Base-by-base conservation (phyloP, 2,329 filamentous ascomycete species). In the Davidsoniella australis region DNA sequence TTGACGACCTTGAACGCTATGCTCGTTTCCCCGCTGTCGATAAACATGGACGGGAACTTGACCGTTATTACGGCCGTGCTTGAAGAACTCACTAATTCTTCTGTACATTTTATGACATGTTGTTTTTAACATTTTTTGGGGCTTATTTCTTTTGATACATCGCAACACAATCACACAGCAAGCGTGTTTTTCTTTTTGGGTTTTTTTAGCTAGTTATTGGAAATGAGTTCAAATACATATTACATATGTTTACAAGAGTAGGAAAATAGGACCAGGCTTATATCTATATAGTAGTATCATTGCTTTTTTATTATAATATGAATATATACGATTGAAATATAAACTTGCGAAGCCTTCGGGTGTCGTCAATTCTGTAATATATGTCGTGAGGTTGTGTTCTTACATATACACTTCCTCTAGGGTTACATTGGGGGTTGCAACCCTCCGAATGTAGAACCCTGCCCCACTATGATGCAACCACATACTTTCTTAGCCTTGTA, bases 1-100 rank as follows among this genome's bases (percentile, higher is more conserved):
- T 91, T 1, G 85, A 91, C 59, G 82, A 87, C 50, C 70, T 91
- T 5, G 85, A 91, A 68, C 74, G 82, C 50, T 75, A 75, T 54
- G 84, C 85, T 39, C 73, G 85, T 41, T 91, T 71, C 64, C 85
- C 85, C 0, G 65, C 72, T 5, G 77, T 81, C 5, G 74, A 80
- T 59, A 66, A 65, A 40, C 65, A 70, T 49, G 74, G 75, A 23
- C 64, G 65, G 14, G 71, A 70, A 56, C 68, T 69, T 20, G 63
- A 62, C 45, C 60, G 63, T 24, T 48, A 46, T 26, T 50, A 50
- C n/a, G 38, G 29, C 29, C n/a, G 36, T 36, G 44, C 16, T 43
- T 44, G 20, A 16, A 14, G 9, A 16, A 16, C 5, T 12, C 4
- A 9, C 16, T 16, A 43, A 26, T 43, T 45, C 17, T 18, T 8